These are phyloP conservation scores for Erythrophleum fordii DNA, from an alignment of 306 rosid genomes.

Conservation along the genomic window DNA sequence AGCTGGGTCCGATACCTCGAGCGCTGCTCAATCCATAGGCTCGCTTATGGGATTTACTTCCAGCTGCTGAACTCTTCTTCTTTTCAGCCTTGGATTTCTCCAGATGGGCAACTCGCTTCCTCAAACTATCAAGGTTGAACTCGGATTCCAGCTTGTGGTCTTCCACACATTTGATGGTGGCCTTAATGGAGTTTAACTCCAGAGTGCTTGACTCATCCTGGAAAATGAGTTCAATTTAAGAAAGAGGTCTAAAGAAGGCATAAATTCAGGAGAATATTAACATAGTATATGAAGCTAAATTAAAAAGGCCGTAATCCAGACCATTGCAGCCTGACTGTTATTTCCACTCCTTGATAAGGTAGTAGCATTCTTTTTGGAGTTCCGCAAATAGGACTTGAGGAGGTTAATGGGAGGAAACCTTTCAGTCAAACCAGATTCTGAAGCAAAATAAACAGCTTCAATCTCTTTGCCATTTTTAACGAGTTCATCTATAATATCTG, in stretches of 20 bases:
- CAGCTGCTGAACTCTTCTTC: slow-evolving; percentile 56
- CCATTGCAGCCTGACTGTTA: slow-evolving; percentile 60
- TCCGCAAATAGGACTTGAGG: slow-evolving; percentile 64
- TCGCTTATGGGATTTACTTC: slow-evolving; percentile 59
- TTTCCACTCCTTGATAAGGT: slow-evolving; percentile 55
- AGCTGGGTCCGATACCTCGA: slow-evolving; percentile 51
- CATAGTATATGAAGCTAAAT: slow-evolving; percentile 4
- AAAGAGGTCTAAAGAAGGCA: slow-evolving; percentile 17
- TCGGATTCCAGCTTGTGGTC: slow-evolving; percentile 86
- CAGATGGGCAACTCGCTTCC: slow-evolving; percentile 56
- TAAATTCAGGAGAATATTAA: slow-evolving; percentile 14
- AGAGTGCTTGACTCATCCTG: slow-evolving; percentile 70
- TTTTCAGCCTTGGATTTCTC: slow-evolving; percentile 71
- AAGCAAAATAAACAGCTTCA: slow-evolving; percentile 88
- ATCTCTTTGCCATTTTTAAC: slow-evolving; percentile 75
- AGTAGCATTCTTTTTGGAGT: slow-evolving; percentile 59
- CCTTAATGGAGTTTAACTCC: slow-evolving; percentile 68
- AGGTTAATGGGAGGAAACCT: slow-evolving; percentile 64
- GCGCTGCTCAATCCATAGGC: slow-evolving; percentile 39
- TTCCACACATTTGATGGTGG: slow-evolving; percentile 79
- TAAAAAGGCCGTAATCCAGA: slow-evolving; percentile 42
- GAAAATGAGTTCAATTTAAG: slow-evolving; percentile 37
- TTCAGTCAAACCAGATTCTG: slow-evolving; percentile 77
- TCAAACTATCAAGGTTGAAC: slow-evolving; percentile 60
- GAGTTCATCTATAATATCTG: slow-evolving; percentile 81